A percentile compares a stretch with the other conserved stretches of the same genome.
phyloP scores from a whole-genome alignment of 1,284 basidiomycete genomes.

The Caloboletus firmus region DNA sequence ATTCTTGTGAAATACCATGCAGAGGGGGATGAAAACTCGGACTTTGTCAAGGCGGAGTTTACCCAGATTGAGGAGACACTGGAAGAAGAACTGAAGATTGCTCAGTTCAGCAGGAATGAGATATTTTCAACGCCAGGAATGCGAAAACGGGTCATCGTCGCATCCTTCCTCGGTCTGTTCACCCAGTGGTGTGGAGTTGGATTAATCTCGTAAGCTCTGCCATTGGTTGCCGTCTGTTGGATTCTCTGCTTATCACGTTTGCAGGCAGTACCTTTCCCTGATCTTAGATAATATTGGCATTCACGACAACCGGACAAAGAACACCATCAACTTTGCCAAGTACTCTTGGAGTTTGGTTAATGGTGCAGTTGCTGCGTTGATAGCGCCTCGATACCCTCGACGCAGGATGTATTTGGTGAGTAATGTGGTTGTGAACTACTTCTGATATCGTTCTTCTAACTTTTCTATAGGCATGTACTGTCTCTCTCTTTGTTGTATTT shows the following conservation, averaged over 20 bases:
- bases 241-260: not conserved
- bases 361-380: slow-evolving; percentile 6
- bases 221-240: not conserved
- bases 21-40: slow-evolving; percentile 16
- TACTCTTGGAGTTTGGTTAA: slow-evolving; percentile 15
- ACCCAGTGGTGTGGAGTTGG: slow-evolving; percentile 41
- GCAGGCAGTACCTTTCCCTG: slow-evolving; percentile 14
- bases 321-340: slow-evolving; percentile 16
- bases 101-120: not conserved
- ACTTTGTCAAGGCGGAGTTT: slow-evolving; percentile 18
- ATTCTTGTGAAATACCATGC: slow-evolving; percentile 20
- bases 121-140: slow-evolving; percentile 10
- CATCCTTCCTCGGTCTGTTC: slow-evolving; percentile 41
- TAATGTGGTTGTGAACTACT: not conserved
- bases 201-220: slow-evolving; percentile 11
- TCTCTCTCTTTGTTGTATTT: slow-evolving; percentile 22
- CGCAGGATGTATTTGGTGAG: slow-evolving; percentile 21
- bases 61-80: slow-evolving; percentile 54
- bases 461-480: slow-evolving; percentile 6
- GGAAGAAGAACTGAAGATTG: not conserved
- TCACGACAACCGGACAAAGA: slow-evolving; percentile 22
- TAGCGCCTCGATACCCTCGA: slow-evolving; percentile 18
- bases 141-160: slow-evolving; percentile 11
- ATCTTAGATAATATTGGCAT: slow-evolving; percentile 23
- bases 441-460: not conserved